Evolutionary conservation across 2,329 filamentous ascomycete species (phyloP).

Genomic region (Thelonectria olida): DNA sequence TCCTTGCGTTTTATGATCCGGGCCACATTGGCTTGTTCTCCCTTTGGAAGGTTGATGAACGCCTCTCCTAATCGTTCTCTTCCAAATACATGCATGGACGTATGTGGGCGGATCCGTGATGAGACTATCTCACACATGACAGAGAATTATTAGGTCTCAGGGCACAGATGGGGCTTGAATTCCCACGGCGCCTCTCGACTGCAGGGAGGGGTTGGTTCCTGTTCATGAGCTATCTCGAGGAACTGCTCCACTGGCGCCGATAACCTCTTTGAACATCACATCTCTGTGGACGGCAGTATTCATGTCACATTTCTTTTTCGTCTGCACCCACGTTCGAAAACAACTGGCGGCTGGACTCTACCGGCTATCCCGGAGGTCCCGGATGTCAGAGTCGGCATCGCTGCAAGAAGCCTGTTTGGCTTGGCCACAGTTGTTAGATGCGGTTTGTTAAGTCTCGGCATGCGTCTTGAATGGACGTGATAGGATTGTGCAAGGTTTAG

Average conservation of each 20-base stretch:
- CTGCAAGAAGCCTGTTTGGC: constrained; percentile 6
- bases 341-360: background rate
- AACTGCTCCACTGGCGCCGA: background rate
- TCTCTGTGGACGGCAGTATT: background rate
- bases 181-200: constrained; percentile 1
- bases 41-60: constrained; percentile 29
- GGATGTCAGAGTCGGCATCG: background rate
- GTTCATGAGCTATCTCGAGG: background rate
- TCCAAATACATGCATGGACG: constrained; percentile 19
- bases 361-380: background rate
- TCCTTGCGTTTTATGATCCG: constrained; percentile 30
- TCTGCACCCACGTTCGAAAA: background rate
- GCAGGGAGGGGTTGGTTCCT: background rate
- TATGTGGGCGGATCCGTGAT: constrained; percentile 15
- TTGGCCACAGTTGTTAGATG: constrained; percentile 18
- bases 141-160: constrained; percentile 1
- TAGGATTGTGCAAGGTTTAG: background rate
- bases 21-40: constrained; percentile 22
- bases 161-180: constrained; percentile 15
- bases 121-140: constrained; percentile 16
- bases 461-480: background rate
- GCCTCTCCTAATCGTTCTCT: constrained; percentile 26
- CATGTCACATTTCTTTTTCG: background rate
- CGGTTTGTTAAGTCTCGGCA: constrained; percentile 30
- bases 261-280: background rate